These are phyloP conservation scores for Aspergillus flavus DNA, from an alignment of 2,329 filamentous ascomycete species.

Conservation along the genomic window DNA sequence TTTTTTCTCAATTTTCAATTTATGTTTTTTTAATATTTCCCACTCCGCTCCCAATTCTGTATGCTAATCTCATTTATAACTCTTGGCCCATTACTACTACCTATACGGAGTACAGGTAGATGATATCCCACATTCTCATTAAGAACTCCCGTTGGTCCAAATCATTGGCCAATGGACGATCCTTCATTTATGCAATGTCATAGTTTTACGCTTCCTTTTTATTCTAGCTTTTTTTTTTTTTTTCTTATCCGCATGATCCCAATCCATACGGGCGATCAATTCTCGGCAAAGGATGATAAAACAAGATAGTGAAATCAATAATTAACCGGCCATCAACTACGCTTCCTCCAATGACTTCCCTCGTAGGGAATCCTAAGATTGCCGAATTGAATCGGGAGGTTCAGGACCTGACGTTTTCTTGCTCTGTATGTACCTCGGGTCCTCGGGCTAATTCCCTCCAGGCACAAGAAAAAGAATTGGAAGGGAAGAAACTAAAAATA, in stretches of 20 bases:
- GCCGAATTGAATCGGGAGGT: slow-evolving; percentile 20
- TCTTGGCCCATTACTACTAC: neutral
- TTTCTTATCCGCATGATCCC: slow-evolving; percentile 1
- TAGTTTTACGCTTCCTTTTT: neutral
- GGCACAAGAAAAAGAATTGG: neutral
- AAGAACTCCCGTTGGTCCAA: neutral
- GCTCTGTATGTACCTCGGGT: slow-evolving; percentile 21
- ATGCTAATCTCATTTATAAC: neutral
- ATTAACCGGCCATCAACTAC: neutral
- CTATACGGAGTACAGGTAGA: no score
- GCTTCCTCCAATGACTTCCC: neutral
- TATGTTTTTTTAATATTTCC: neutral
- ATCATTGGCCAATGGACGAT: neutral
- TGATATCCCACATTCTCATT: no score
- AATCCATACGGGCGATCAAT: neutral
- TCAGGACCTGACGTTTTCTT: slow-evolving; percentile 17
- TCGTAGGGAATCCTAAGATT: slow-evolving; percentile 8
- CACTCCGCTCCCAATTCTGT: neutral
- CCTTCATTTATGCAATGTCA: neutral
- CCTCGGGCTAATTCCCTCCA: slow-evolving; percentile 22
- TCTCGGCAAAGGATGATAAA: slow-evolving; percentile 1
- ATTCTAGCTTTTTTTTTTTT: neutral
- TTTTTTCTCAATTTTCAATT: neutral
- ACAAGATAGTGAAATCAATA: neutral
- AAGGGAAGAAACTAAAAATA: neutral